A percentile compares a stretch with the other conserved stretches of the same genome.
These are phyloP conservation scores for Ilyonectria destructans DNA, from an alignment of 2,329 filamentous ascomycete genomes.

Conservation along the genomic window DNA sequence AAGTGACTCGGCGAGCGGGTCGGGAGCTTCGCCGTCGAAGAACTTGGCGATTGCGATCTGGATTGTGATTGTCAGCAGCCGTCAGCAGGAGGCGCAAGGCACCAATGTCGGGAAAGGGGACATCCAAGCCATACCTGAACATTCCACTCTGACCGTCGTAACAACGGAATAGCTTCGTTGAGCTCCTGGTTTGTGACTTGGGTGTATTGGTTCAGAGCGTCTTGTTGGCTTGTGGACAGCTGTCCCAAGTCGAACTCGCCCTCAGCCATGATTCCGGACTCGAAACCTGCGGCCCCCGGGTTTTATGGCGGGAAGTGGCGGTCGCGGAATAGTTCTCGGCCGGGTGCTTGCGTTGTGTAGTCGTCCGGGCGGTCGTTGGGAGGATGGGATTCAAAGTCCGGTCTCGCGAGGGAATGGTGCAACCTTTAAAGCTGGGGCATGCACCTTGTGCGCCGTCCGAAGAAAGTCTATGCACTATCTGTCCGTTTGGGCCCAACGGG, in stretches of 20 bases:
- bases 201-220: slow-evolving; percentile 89
- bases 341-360: neutral
- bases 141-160: slow-evolving; percentile 95
- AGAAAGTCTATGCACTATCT: neutral
- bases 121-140: slow-evolving; percentile 76
- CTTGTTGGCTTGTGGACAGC: slow-evolving; percentile 85
- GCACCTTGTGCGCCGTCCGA: neutral
- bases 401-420: slow-evolving; percentile 4
- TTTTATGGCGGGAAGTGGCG: neutral
- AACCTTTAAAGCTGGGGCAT: slow-evolving; percentile 13
- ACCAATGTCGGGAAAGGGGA: neutral
- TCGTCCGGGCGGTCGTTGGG: neutral
- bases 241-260: slow-evolving; percentile 70
- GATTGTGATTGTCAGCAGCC: slow-evolving; percentile 9
- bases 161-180: slow-evolving; percentile 82
- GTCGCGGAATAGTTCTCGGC: slow-evolving; percentile 2
- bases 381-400: neutral
- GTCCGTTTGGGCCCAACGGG: neutral
- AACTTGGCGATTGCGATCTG: slow-evolving; percentile 97
- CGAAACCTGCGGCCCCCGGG: slow-evolving; percentile 1
- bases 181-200: slow-evolving; percentile 89
- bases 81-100: slow-evolving; percentile 1
- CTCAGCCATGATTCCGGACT: slow-evolving; percentile 53
- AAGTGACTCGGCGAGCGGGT: slow-evolving; percentile 84
- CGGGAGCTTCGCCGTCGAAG: slow-evolving; percentile 94